These are phyloP conservation scores for Nadsonia starkeyi-henricii DNA, from an alignment of 1,139 yeast species.

Conservation along the genomic window DNA sequence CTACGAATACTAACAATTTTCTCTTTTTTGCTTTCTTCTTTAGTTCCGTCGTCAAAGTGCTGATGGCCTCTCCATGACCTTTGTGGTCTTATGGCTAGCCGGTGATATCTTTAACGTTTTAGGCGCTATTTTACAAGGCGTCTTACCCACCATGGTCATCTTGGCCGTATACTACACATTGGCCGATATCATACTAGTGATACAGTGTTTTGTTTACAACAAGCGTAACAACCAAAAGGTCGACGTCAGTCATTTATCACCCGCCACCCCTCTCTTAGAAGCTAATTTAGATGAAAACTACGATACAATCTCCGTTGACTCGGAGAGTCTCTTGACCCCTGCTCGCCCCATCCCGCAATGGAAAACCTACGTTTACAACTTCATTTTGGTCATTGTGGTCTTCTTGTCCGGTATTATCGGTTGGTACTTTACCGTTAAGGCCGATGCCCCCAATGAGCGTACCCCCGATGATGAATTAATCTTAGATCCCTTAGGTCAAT, in stretches of 20 bases:
- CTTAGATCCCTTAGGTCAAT: conserved; percentile 68
- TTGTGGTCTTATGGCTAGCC: conserved; percentile 73
- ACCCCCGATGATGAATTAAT: conserved; percentile 25
- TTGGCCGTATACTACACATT: conserved; percentile 82
- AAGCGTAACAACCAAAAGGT: conserved; percentile 37
- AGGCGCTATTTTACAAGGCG: conserved; percentile 79
- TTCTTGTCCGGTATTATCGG: conserved; percentile 70
- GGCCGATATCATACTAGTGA: conserved; percentile 71
- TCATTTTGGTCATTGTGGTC: conserved; percentile 54
- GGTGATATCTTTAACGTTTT: conserved; percentile 88
- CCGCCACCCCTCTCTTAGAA: conserved; percentile 75
- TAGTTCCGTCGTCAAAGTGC: conserved; percentile 61
- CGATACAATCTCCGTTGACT: background rate
- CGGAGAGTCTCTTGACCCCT: conserved; percentile 1
- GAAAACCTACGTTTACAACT: conserved; percentile 33
- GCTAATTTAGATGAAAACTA: conserved; percentile 14
- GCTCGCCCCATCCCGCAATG: conserved; percentile 9
- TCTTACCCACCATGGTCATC: conserved; percentile 82
- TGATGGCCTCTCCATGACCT: conserved; percentile 73
- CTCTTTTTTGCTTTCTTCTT: background rate
- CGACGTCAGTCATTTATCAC: conserved; percentile 71
- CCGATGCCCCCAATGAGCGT: conserved; percentile 19
- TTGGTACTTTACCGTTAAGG: conserved; percentile 48
- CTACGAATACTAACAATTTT: background rate
- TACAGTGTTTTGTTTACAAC: conserved; percentile 68